Evolutionary conservation across 805 yeast genomes (phyloP).

Genomic region (Teunomyces lycoperdinae): DNA sequence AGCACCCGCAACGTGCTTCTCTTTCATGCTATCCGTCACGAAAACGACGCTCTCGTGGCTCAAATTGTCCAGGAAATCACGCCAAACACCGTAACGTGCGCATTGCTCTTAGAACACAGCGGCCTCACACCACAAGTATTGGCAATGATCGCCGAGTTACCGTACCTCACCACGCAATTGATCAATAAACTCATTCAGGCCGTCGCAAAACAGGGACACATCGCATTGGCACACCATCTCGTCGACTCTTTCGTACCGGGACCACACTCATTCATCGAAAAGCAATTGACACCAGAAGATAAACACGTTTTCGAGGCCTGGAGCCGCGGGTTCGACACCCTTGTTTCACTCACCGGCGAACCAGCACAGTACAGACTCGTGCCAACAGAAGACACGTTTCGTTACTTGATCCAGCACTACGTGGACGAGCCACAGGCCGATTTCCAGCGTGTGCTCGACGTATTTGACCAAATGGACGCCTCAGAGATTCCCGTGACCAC

Average conservation of each 20-base stretch:
- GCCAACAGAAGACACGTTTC: constrained; percentile 27
- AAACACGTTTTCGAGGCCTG: constrained; percentile 13
- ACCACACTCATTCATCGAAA: constrained; percentile 18
- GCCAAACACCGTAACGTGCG: constrained; percentile 1
- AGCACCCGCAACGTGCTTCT: constrained; percentile 24
- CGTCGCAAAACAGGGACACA: background rate
- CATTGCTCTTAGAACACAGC: background rate
- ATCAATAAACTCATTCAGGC: background rate
- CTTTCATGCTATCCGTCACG: constrained; percentile 28
- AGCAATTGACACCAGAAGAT: constrained; percentile 22
- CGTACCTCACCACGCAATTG: background rate
- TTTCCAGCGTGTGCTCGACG: background rate
- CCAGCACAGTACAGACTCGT: constrained; percentile 9
- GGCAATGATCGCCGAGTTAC: background rate
- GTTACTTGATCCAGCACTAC: constrained; percentile 14
- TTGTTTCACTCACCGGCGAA: constrained; percentile 13
- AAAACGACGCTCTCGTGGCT: constrained; percentile 16
- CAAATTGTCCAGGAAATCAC: constrained; percentile 15
- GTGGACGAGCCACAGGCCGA: background rate
- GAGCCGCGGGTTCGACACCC: constrained; percentile 13
- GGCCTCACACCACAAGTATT: background rate
- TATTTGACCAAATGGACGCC: constrained; percentile 16
- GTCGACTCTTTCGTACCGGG: constrained; percentile 4
- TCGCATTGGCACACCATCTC: background rate
- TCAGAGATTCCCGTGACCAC: constrained; percentile 32